Conservation (phyloP, 2,329 filamentous ascomycete species). For the Clonostachys sp. region DNA sequence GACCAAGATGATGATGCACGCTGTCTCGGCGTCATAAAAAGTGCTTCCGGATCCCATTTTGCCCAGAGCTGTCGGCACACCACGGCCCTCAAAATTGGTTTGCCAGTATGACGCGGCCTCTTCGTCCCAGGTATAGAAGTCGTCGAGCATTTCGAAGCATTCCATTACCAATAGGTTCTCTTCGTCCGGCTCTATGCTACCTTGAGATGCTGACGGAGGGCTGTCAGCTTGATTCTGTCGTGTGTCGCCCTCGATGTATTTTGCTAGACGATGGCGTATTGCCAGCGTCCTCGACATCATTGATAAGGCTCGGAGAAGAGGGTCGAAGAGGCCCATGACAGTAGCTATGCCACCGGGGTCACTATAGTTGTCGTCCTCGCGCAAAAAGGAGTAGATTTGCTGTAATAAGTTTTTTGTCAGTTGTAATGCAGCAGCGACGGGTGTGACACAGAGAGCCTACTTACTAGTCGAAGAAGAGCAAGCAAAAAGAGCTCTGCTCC, state of each 20-base stretch:
- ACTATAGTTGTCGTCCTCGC: conserved; percentile 19
- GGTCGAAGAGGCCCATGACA: conserved; percentile 18
- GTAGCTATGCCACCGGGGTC: conserved; percentile 20
- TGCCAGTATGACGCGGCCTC: conserved; percentile 23
- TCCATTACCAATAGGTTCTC: conserved; percentile 4
- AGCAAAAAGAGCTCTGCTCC: conserved; percentile 22
- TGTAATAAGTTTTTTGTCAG: conserved; percentile 2
- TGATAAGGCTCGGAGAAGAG: conserved; percentile 18
- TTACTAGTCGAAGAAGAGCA: conserved; percentile 19
- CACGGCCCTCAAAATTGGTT: conserved; percentile 17
- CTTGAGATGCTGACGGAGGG: conserved; percentile 1
- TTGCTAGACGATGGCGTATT: conserved; percentile 5
- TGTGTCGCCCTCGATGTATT: background rate
- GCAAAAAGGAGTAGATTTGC: conserved; percentile 25
- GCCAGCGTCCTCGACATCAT: conserved; percentile 20
- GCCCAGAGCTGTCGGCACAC: conserved; percentile 16
- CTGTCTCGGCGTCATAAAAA: conserved; percentile 21
- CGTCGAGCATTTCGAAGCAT: conserved; percentile 20
- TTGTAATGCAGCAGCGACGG: too few species aligned
- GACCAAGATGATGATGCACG: conserved; percentile 22
- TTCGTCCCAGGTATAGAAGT: conserved; percentile 18
- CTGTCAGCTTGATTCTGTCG: background rate
- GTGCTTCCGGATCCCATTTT: conserved; percentile 9
- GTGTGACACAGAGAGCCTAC: conserved; percentile 3
- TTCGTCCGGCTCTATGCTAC: background rate